A percentile compares a stretch with the other conserved stretches of the same genome.
Conservation (phyloP, 768 basidiomycete genomes). For the Panaeolus papilionaceus region DNA sequence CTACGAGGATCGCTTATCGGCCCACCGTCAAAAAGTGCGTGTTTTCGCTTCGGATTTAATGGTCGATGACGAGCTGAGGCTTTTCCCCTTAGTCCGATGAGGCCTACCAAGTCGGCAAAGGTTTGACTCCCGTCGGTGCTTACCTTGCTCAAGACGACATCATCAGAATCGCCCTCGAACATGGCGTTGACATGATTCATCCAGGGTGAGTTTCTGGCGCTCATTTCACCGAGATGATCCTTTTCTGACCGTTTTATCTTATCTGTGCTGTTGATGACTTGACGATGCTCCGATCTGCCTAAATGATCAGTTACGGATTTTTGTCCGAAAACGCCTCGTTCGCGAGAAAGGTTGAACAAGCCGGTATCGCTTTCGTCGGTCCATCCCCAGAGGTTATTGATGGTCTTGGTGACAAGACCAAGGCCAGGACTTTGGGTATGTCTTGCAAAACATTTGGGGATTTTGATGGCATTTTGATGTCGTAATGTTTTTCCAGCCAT, state of each 20-base stretch:
- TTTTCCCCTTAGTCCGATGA: constrained; percentile 80
- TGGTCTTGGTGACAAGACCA: constrained; percentile 98
- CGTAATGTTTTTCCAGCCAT: constrained; percentile 58
- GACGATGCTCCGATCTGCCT: constrained; percentile 12
- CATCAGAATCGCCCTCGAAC: constrained; percentile 94
- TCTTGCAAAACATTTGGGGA: constrained; percentile 16
- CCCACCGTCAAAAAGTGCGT: constrained; percentile 94
- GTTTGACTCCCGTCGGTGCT: constrained; percentile 93
- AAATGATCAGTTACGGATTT: constrained; percentile 83
- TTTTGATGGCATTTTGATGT: constrained; percentile 17
- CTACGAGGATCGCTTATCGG: constrained; percentile 93
- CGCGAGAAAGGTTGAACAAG: constrained; percentile 97
- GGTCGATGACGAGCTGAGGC: constrained; percentile 37
- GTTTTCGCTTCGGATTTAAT: constrained; percentile 17
- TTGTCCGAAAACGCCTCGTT: constrained; percentile 96
- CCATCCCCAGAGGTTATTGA: constrained; percentile 97
- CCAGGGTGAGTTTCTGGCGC: constrained; percentile 71
- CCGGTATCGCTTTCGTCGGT: constrained; percentile 96
- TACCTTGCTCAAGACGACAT: constrained; percentile 99
- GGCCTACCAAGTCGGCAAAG: constrained; percentile 97
- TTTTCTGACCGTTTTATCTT: constrained; percentile 11
- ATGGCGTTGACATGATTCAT: constrained; percentile 99
- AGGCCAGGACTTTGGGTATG: constrained; percentile 87
- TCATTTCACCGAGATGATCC: neutral
- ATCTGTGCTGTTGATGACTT: constrained; percentile 9